Evolutionary conservation across 179 eudicot genomes (phyloP).

Genomic region (Silene vulgaris): DNA sequence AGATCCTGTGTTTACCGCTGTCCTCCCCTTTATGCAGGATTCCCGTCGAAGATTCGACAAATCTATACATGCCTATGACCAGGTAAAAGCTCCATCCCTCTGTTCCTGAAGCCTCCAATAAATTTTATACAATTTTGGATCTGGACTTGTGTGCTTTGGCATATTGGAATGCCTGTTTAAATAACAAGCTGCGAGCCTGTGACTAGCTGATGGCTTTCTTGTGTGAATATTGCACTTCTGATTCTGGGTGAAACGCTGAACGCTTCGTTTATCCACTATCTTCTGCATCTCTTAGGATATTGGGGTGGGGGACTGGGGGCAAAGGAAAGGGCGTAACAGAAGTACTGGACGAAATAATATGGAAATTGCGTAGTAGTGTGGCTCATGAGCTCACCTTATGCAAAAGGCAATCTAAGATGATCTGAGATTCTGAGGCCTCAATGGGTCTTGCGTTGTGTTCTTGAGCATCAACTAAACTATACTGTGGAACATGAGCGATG

Average conservation of each 20-base stretch:
- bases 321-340: too few relatives aligned
- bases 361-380: too few relatives aligned
- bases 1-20: conserved; percentile 8
- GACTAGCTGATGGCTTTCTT: neutral
- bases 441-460: too few relatives aligned
- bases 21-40: conserved; percentile 47
- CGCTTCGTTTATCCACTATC: neutral
- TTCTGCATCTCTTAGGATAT: too few relatives aligned
- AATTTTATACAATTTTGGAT: neutral
- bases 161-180: conserved; percentile 6
- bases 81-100: conserved; percentile 40
- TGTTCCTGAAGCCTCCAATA: neutral
- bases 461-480: too few relatives aligned
- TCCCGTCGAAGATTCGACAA: conserved; percentile 83
- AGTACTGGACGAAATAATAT: too few relatives aligned
- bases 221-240: conserved; percentile 3
- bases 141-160: conserved; percentile 15
- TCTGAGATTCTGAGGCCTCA: too few relatives aligned
- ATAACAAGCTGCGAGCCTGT: neutral
- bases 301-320: too few relatives aligned
- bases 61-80: conserved; percentile 67
- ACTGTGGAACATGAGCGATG: too few relatives aligned
- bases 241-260: neutral
- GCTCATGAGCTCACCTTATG: too few relatives aligned
- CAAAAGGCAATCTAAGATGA: too few relatives aligned